Conservation (phyloP, 2,329 filamentous ascomycete species). For the Zalaria sp. region DNA sequence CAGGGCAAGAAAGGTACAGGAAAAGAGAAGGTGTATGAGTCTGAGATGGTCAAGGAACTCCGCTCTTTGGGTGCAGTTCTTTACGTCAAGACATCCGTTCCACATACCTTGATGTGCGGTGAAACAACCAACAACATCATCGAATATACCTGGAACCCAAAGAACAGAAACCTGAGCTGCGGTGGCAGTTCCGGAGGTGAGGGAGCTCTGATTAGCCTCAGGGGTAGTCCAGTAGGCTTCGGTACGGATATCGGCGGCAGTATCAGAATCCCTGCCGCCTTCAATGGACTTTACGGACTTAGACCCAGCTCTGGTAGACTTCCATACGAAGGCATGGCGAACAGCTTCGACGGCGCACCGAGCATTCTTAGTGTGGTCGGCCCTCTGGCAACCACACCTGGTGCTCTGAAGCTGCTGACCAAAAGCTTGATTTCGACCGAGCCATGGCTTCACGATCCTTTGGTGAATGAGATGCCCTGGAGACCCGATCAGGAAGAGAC, state of each 20-base stretch:
- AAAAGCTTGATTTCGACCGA: constrained; percentile 41
- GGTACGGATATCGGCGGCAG: constrained; percentile 45
- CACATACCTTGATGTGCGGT: constrained; percentile 42
- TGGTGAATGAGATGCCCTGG: constrained; percentile 53
- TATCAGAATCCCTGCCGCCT: constrained; percentile 45
- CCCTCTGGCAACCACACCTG: constrained; percentile 43
- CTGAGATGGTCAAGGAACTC: constrained; percentile 43
- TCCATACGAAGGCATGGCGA: constrained; percentile 44
- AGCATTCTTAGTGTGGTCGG: constrained; percentile 49
- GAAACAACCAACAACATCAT: constrained; percentile 50
- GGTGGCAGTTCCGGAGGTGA: constrained; percentile 49
- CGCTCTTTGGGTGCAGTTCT: constrained; percentile 38
- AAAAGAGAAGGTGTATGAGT: constrained; percentile 39
- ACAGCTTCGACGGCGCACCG: constrained; percentile 51
- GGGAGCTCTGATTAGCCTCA: constrained; percentile 39
- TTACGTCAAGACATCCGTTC: constrained; percentile 43
- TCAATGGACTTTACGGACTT: constrained; percentile 43
- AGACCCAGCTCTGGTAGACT: constrained; percentile 40
- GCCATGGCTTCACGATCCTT: constrained; percentile 54
- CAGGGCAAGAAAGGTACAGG: constrained; percentile 38
- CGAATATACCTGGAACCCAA: constrained; percentile 42
- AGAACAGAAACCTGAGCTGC: constrained; percentile 37
- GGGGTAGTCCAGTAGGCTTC: constrained; percentile 41
- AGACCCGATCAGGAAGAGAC: constrained; percentile 30
- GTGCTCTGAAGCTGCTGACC: constrained; percentile 40